Percentiles rank a stretch among this genome's conserved stretches.
Conservation (phyloP, 257 asterid species). For the Solanum medicagineum region DNA sequence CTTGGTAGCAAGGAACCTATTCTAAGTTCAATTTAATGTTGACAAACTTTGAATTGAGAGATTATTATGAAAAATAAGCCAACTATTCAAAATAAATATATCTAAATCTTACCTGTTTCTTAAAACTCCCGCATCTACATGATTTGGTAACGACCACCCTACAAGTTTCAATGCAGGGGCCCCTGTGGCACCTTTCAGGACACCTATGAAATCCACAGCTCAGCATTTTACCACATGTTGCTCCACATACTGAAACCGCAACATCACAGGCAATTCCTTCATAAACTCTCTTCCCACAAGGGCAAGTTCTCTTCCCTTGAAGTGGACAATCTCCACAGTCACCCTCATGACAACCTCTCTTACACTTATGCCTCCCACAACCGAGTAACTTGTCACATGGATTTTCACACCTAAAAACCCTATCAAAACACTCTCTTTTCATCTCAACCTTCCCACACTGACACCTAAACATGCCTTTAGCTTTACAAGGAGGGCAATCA, state of each 20-base stretch:
- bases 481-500: conserved; percentile 52
- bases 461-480: conserved; percentile 45
- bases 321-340: conserved; percentile 72
- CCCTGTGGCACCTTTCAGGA: conserved; percentile 91
- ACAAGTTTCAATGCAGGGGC: conserved; percentile 67
- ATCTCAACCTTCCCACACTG: conserved; percentile 58
- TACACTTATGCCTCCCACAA: conserved; percentile 75
- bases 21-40: conserved; percentile 35
- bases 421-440: conserved; percentile 66
- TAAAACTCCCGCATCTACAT: conserved; percentile 95
- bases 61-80: not conserved
- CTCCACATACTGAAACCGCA: conserved; percentile 59
- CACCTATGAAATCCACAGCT: conserved; percentile 76
- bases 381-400: conserved; percentile 52
- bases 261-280: conserved; percentile 87
- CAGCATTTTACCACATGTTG: conserved; percentile 65
- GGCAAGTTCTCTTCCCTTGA: conserved; percentile 85
- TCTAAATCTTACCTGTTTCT: conserved; percentile 53
- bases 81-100: not conserved
- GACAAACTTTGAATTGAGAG: not conserved
- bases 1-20: conserved; percentile 93
- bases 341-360: conserved; percentile 75
- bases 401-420: conserved; percentile 57
- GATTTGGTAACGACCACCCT: conserved; percentile 56
- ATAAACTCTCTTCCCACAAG: conserved; percentile 70